A percentile compares a stretch with the other conserved stretches of the same genome.
Evolutionary conservation across 176 grass and related monocot genomes (phyloP).

Genomic region (Eleusine coracana): DNA sequence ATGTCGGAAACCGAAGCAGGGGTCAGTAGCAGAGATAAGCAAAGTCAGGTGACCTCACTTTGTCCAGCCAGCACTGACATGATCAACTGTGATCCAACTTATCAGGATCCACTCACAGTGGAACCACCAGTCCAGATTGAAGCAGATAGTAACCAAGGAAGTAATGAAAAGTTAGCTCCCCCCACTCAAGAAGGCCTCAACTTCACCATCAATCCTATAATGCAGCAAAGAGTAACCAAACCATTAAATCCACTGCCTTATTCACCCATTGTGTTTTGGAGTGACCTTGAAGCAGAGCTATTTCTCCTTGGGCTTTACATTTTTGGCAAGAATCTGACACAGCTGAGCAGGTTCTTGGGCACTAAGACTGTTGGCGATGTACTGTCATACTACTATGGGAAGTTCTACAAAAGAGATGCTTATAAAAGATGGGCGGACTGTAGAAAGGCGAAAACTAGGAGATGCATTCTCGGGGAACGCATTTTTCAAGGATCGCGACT

Average conservation of each 20-base stretch:
- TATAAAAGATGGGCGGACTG: conserved; percentile 63
- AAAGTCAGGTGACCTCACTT: conserved; percentile 41
- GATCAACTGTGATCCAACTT: conserved; percentile 23
- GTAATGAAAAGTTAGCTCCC: conserved; percentile 20
- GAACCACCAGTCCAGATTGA: conserved; percentile 25
- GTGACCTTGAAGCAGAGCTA: conserved; percentile 48
- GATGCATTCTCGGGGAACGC: conserved; percentile 76
- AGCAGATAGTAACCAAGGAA: conserved; percentile 22
- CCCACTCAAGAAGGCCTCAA: conserved; percentile 22
- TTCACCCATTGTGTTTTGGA: conserved; percentile 57
- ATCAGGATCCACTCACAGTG: conserved; percentile 33
- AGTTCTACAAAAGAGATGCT: conserved; percentile 51
- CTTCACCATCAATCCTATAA: conserved; percentile 17
- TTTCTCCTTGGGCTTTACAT: conserved; percentile 91
- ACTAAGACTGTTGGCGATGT: conserved; percentile 68
- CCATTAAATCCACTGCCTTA: conserved; percentile 58
- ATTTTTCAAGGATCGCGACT: conserved; percentile 88
- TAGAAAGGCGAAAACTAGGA: conserved; percentile 62
- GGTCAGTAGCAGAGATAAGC: not conserved
- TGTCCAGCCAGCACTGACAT: conserved; percentile 19
- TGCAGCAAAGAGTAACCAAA: conserved; percentile 32
- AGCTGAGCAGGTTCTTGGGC: conserved; percentile 58
- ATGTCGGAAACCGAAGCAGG: conserved; percentile 29
- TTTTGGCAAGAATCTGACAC: conserved; percentile 82
- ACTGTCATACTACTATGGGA: conserved; percentile 77